Evolutionary conservation across 805 yeast genomes (phyloP).

Genomic region (Barnettozyma sucrosica): DNA sequence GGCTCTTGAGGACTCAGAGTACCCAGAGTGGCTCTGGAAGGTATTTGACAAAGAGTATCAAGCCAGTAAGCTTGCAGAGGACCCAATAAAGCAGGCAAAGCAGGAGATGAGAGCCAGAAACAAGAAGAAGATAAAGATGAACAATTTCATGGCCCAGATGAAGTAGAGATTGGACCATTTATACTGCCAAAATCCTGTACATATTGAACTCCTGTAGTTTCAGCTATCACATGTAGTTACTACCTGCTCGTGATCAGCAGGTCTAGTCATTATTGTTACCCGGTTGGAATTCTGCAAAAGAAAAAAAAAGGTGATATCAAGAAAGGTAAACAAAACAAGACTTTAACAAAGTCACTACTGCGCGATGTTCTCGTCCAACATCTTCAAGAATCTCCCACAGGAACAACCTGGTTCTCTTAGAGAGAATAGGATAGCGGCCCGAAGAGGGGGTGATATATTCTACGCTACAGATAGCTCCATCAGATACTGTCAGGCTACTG

Average conservation of each 20-base stretch:
- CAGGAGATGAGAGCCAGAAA: conserved; percentile 64
- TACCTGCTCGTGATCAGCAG: too few relatives aligned
- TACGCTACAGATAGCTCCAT: conserved; percentile 15
- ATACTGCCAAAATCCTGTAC: not conserved
- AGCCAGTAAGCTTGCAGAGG: conserved; percentile 47
- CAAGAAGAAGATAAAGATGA: conserved; percentile 64
- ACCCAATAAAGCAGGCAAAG: conserved; percentile 63
- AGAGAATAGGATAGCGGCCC: conserved; percentile 15
- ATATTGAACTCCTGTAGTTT: not conserved
- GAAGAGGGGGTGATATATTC: conserved; percentile 18
- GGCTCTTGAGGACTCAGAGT: conserved; percentile 81
- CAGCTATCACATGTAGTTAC: not conserved
- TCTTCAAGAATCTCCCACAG: not conserved
- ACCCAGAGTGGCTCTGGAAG: conserved; percentile 94
- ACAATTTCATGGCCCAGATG: conserved; percentile 64
- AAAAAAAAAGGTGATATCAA: not conserved
- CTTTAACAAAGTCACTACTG: not conserved
- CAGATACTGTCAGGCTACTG: conserved; percentile 13
- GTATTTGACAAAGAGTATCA: conserved; percentile 65
- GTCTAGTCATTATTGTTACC: not conserved
- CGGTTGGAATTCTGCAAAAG: not conserved
- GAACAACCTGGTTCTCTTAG: conserved; percentile 1
- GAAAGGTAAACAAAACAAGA: conserved; percentile 8
- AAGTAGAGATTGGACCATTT: conserved; percentile 6
- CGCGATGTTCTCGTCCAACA: conserved; percentile 6